Conservation (phyloP, 208 protist species). For the Acanthamoeba lenticulata region DNA sequence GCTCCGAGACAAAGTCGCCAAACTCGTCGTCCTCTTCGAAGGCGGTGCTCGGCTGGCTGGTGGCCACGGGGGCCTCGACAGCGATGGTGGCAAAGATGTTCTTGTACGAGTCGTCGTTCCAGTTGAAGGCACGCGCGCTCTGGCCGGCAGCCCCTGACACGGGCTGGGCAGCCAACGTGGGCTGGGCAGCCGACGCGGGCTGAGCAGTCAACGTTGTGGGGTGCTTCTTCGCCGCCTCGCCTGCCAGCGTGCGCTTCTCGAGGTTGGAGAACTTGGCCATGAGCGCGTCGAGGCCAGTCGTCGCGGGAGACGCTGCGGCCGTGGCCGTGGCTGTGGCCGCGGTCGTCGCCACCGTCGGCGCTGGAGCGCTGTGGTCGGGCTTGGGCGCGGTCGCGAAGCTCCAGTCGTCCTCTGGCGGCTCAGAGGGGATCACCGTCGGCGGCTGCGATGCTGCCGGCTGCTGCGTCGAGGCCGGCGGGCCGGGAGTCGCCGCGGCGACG, state of each 20-base stretch:
- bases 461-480: neutral
- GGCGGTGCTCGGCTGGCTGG: neutral
- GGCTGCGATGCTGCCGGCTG: neutral
- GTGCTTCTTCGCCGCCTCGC: neutral
- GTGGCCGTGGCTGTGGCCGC: too few species aligned
- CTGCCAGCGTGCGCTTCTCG: neutral
- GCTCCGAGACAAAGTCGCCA: neutral
- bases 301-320: neutral
- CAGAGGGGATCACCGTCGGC: neutral
- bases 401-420: neutral
- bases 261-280: neutral
- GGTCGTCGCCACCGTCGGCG: neutral
- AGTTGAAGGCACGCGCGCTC: neutral
- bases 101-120: conserved; percentile 15
- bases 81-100: neutral
- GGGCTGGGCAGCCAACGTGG: neutral
- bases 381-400: neutral
- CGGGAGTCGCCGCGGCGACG: neutral
- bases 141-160: neutral
- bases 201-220: neutral
- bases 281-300: neutral
- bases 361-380: neutral
- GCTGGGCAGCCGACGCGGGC: neutral
- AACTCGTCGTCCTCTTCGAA: neutral
- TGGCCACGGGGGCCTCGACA: neutral